Evolutionary conservation across 805 yeast species (phyloP).

Genomic region (Starmerella riodocensis): DNA sequence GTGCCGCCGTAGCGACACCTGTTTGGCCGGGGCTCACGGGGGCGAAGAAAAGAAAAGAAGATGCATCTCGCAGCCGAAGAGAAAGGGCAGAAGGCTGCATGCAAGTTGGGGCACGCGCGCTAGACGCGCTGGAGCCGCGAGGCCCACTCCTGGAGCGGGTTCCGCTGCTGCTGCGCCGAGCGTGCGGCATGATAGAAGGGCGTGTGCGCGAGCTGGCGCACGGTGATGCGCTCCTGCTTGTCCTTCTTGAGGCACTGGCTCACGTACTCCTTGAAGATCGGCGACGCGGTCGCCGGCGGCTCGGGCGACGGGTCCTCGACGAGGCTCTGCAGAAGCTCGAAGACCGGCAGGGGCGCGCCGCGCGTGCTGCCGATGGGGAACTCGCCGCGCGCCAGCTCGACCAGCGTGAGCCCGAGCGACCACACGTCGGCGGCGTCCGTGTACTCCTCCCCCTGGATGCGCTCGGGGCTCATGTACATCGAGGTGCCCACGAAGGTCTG

Average conservation of each 20-base stretch:
- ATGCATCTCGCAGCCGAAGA: no score
- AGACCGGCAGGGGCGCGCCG: conserved; percentile 32
- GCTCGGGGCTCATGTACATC: conserved; percentile 93
- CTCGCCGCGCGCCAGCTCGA: conserved; percentile 75
- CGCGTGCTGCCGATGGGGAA: conserved; percentile 36
- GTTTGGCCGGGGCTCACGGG: no score
- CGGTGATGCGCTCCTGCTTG: conserved; percentile 62
- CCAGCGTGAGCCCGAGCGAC: conserved; percentile 85
- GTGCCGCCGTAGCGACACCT: no score
- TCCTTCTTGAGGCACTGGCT: conserved; percentile 53
- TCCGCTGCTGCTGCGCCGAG: conserved; percentile 1
- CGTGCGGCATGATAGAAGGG: conserved; percentile 22
- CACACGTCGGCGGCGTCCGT: conserved; percentile 95
- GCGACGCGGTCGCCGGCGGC: conserved; percentile 36
- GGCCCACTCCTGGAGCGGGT: conserved; percentile 14
- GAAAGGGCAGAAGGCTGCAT: no score
- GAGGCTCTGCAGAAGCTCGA: conserved; percentile 80
- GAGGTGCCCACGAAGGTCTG: conserved; percentile 98
- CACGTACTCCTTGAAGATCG: conserved; percentile 51
- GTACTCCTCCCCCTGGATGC: conserved; percentile 89
- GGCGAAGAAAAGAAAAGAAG: no score
- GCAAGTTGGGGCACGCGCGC: neutral
- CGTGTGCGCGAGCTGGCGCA: conserved; percentile 45
- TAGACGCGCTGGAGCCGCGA: conserved; percentile 6
- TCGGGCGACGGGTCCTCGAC: conserved; percentile 87